Evolutionary conservation across 2,329 filamentous ascomycete genomes (phyloP), one percentile per base, ranked within the genome.

Genomic region (Penicillium sp.): DNA sequence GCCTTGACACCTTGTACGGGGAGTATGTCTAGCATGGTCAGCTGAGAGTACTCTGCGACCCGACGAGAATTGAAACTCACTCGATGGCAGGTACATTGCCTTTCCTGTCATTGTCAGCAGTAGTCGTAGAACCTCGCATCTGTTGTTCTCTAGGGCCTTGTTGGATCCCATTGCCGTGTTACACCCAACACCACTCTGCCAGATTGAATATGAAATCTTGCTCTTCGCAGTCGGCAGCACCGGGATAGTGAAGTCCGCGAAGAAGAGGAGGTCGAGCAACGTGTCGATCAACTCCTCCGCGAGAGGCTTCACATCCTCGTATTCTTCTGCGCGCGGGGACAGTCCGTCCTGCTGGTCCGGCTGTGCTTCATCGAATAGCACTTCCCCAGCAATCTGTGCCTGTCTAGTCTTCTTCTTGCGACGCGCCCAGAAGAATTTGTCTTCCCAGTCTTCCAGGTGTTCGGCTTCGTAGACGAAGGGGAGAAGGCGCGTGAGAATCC

Each of bases 181-280:
- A 80, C 94, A 98, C 14, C 95, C 95, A 33, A 99, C 94, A 50
- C 95, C 95, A 71, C 91, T 98, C 78, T 97, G 92, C 95, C 95
- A 99, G 73, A 99, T 98, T 55, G 92, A 89, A 77, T 95, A 96
- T 7, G 89, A 90, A 56, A 97, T 90, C 74, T 95, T 96, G 62
- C 85, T 84, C 70, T 89, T 92, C 55, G 86, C 86, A 57, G 87
- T 83, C 14, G 87, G 83, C 43, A 90, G 85, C 58, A 83, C 85
- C 10, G 94, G 91, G 16, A 97, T 84, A 0, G 94, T 96, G 69
- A 99, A 89, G 56, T 92, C 91, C 9, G 90, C 88, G 74, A 91
- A 96, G 83, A 99, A 99, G 43, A 98, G 83, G 54, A 98, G 79
- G 71, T 97, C 93, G 59, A 95, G 79, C 54, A 98, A 81, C 0